Evolutionary conservation across 345 rosid species (phyloP).

Genomic region (rapeseed (Brassica napus)): Da-Ae NC_063449.1:39648001-39648500

Average conservation of each 20-base stretch:
- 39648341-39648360: background rate
- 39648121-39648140: background rate
- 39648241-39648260: background rate
- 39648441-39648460: background rate
- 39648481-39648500: background rate
- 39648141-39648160: background rate
- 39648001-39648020: background rate
- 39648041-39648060: background rate
- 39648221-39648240: background rate
- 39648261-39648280: no score
- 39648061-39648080: background rate
- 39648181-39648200: background rate
- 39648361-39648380: background rate
- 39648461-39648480: background rate
- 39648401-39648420: background rate
- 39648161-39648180: background rate
- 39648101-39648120: background rate
- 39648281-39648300: no score
- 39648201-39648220: background rate
- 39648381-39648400: background rate
- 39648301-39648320: background rate
- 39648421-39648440: background rate
- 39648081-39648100: background rate
- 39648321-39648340: background rate
- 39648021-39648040: background rate